Base-by-base conservation (phyloP, 1,284 basidiomycete genomes). In the Puccinia sorghi region DNA sequence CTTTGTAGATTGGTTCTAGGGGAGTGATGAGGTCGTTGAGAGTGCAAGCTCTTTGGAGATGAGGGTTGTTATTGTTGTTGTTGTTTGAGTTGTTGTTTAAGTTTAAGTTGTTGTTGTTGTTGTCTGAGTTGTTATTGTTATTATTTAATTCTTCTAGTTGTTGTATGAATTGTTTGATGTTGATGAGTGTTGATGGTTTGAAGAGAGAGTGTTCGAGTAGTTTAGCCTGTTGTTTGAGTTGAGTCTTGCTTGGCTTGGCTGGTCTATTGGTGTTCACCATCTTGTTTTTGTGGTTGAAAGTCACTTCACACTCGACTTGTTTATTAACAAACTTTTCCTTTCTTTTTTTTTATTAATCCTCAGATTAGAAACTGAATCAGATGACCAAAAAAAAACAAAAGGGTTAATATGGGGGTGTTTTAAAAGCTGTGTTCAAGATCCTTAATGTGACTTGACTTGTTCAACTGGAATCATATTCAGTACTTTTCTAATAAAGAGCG, bases 21-120 rank as follows among this genome's bases (percentile, higher is more conserved):
- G 73, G 73, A 25, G 13, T 15, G 50, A 56, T 76, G 37, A 76
- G 48, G 52, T 76, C 73, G 73, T 54, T 41, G n/a, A 76, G 63
- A 39, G 61, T 76, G 32, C 52, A 67, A 2, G 52, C 37, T 39
- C 12, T n/a, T 15, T 67, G 1, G 41, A 50, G 64, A 20, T 48
- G 64, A 12, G 22, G 64, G 64, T 67, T 67, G n/a, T 48, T 43
- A 50, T n/a, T n/a, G n/a, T n/a, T n/a, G n/a, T n/a, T n/a, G 39
- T 66, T 43, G 63, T 39, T 39, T 9, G 25, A 9, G 12, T 54
- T 54, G 7, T 54, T 12, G 50, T 54, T 54, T 1, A 8, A 2
- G 50, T 2, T 54, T 1, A 8, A 1, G 61, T 39, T 43, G n/a
- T 7, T 43, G 22, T n/a, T 12, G 25, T 20, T 43, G 15, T 8